phyloP scores from a whole-genome alignment of 176 grass and related monocot species.

The Typha latifolia region DNA sequence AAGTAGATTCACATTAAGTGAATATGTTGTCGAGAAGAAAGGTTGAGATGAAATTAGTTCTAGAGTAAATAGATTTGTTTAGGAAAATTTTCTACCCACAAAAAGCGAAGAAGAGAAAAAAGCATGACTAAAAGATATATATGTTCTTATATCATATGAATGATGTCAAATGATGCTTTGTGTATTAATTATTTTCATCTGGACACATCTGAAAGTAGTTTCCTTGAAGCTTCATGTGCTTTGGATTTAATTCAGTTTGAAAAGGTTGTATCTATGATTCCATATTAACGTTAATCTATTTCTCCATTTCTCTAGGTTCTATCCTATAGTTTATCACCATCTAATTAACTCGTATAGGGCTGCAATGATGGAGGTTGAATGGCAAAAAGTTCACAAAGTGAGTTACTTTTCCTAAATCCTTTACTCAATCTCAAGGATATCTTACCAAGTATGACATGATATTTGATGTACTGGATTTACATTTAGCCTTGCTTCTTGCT shows the following conservation, averaged over 20 bases:
- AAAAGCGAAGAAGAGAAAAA: too few relatives aligned
- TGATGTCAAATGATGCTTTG: background rate
- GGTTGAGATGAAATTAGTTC: too few relatives aligned
- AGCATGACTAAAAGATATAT: too few relatives aligned
- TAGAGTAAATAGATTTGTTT: too few relatives aligned
- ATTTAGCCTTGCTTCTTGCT: background rate
- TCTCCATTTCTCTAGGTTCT: background rate
- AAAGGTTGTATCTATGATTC: background rate
- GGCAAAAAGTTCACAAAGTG: slow-evolving; percentile 37
- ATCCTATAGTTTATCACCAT: background rate
- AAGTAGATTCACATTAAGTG: too few relatives aligned
- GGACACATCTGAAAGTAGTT: background rate
- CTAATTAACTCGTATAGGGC: slow-evolving; percentile 23
- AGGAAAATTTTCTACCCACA: too few relatives aligned
- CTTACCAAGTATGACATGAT: slow-evolving; percentile 11
- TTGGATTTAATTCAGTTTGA: background rate
- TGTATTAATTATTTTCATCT: background rate
- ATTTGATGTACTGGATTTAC: background rate
- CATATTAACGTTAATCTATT: background rate
- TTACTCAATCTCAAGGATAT: background rate
- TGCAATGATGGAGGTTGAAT: slow-evolving; percentile 44
- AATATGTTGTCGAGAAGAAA: too few relatives aligned
- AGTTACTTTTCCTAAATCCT: slow-evolving; percentile 23
- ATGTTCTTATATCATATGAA: background rate
- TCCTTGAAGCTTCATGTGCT: background rate